Conservation (phyloP, 768 basidiomycete genomes). For the Mycena vitilis region DNA sequence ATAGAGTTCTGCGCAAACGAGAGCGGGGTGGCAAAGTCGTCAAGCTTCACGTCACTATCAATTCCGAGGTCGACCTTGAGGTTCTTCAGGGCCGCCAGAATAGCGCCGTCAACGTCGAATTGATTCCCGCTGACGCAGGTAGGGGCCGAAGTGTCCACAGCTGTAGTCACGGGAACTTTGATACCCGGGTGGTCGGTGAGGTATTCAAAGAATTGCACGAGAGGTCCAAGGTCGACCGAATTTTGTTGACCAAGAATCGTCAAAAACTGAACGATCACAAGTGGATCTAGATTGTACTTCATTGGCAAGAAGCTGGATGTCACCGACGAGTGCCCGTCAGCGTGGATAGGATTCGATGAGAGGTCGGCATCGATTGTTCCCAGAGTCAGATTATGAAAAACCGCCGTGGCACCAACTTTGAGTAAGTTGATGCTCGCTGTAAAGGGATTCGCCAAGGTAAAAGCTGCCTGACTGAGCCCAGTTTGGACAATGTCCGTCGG, state of each 20-base stretch:
- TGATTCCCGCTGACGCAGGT: conserved; percentile 77
- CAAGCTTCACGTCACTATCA: conserved; percentile 65
- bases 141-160: conserved; percentile 62
- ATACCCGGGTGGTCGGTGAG: conserved; percentile 61
- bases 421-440: conserved; percentile 77
- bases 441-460: conserved; percentile 75
- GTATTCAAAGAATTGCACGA: conserved; percentile 65
- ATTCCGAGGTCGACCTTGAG: conserved; percentile 70
- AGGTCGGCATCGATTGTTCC: conserved; percentile 70
- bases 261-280: conserved; percentile 70
- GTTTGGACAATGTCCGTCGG: conserved; percentile 71
- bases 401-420: conserved; percentile 63
- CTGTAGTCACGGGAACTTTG: conserved; percentile 65
- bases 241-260: conserved; percentile 61
- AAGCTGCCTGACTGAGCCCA: conserved; percentile 67
- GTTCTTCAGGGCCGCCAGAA: conserved; percentile 69
- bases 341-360: conserved; percentile 68
- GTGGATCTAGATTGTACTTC: conserved; percentile 71
- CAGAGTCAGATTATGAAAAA: conserved; percentile 64
- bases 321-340: conserved; percentile 66
- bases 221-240: conserved; percentile 70
- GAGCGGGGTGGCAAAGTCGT: conserved; percentile 57
- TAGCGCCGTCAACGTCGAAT: conserved; percentile 69
- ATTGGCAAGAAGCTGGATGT: conserved; percentile 70
- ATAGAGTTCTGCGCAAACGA: conserved; percentile 29